Evolutionary conservation across 2,329 filamentous ascomycete species (phyloP), one percentile per base, ranked within the genome.

Genomic region (Pestalotiopsis sp.): DNA sequence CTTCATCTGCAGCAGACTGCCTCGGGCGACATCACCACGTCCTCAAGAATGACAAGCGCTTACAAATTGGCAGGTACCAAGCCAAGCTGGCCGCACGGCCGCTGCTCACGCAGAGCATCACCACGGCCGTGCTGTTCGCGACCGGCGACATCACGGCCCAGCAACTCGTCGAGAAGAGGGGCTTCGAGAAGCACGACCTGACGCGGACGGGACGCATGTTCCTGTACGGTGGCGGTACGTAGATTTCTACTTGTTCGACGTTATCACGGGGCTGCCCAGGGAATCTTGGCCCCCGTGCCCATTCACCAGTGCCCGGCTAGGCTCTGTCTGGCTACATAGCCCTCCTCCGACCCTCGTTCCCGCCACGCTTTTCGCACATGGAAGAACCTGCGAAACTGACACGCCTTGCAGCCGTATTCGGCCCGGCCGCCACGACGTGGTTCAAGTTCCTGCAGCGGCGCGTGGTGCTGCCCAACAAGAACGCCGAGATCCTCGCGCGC

Each of bases 141-240:
- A 93, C 94, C 14, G 96, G 96, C 75, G 96, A 99, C 82, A 85
- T 92, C 69, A 90, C 97, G 72, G 94, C 96, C 48, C 96, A 99
- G 81, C 95, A 98, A 82, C 85, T 89, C 44, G 92, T 99, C 68
- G 95, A 98, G 82, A 91, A 89, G 79, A 90, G 87, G 75, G 94
- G 94, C 20, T 72, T 92, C 30, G 82, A 91, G 73, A 91, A 92
- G 71, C 95, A 99, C 79, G 91, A 95, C 75, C 73, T 89, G 48
- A 82, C 83, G 35, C 88, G 93, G 65, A 94, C 92, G 38, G 90
- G 85, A 11, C 90, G 93, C 74, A 96, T 97, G 93, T 89, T 89
- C 57, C 81, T 91, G 68, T 96, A 96, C 78, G 93, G 93, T 71
- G 92, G 92, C 71, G 84, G 91, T 92, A 81, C 76, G 87, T 84